Conservation (phyloP, 2,329 filamentous ascomycete species). For the Harringtonia aguacate region DNA sequence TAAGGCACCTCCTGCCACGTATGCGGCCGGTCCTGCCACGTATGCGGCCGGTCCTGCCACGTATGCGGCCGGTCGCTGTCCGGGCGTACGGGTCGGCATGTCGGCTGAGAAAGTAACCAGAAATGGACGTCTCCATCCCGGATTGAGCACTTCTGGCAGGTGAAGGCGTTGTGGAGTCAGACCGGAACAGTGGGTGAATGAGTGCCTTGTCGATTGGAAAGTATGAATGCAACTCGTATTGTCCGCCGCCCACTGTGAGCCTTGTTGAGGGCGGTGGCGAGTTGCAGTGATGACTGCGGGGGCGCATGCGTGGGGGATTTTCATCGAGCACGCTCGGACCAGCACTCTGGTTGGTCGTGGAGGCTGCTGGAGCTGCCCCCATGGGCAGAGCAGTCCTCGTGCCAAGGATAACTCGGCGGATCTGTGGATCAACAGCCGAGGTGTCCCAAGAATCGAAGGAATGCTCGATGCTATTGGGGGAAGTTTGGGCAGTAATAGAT, state of each 20-base stretch:
- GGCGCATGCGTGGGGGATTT: constrained; percentile 32
- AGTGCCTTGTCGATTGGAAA: constrained; percentile 45
- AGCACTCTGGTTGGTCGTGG: constrained; percentile 51
- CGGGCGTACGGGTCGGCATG: constrained; percentile 35
- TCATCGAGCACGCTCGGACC: constrained; percentile 54
- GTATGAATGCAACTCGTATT: constrained; percentile 16
- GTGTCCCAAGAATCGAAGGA: constrained; percentile 70
- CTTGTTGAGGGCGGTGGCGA: constrained; percentile 27
- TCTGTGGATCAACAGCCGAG: constrained; percentile 52
- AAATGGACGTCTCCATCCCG: constrained; percentile 57
- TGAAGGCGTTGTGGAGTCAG: constrained; percentile 58
- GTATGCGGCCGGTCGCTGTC: no score
- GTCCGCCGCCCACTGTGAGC: constrained; percentile 5
- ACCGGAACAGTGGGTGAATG: constrained; percentile 69
- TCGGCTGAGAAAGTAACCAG: constrained; percentile 47
- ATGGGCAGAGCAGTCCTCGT: constrained; percentile 30
- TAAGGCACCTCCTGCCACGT: constrained; percentile 46
- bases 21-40: constrained; percentile 44
- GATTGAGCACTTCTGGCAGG: constrained; percentile 54
- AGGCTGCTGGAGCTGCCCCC: constrained; percentile 61
- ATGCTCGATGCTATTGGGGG: constrained; percentile 34
- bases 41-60: constrained; percentile 43
- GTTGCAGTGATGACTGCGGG: constrained; percentile 42
- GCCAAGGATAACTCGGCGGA: constrained; percentile 45
- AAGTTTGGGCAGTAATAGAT: constrained; percentile 35